phyloP scores from a whole-genome alignment of 495 filamentous ascomycete genomes.

The Bacidia rubella region DNA sequence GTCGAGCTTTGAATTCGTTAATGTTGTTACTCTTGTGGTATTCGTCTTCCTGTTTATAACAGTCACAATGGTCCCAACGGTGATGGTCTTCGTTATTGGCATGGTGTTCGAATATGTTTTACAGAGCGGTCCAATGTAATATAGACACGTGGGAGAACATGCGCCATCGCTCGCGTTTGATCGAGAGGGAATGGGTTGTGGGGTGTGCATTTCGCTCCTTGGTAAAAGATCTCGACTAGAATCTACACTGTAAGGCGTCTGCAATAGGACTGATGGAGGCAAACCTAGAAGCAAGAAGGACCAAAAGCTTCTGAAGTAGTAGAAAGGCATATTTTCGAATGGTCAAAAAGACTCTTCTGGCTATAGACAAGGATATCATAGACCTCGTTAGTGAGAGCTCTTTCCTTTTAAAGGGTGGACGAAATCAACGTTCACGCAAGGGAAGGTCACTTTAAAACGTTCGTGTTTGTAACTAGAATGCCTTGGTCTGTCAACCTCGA shows the following conservation, averaged over 20 bases:
- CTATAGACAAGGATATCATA: no score
- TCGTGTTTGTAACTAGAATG: no score
- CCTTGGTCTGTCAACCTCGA: no score
- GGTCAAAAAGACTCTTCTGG: no score
- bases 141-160: background rate
- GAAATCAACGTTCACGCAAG: no score
- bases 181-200: background rate
- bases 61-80: background rate
- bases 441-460: no score
- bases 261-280: background rate
- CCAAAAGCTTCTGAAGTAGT: no score
- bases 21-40: background rate
- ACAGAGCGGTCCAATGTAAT: background rate
- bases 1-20: background rate
- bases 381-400: no score
- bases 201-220: no score
- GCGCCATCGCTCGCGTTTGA: background rate
- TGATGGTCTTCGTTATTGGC: background rate
- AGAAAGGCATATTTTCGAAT: no score
- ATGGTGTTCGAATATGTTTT: background rate
- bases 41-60: background rate
- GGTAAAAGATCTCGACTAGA: background rate
- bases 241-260: background rate
- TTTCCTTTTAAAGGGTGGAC: no score
- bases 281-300: no score